Evolutionary conservation across 1,139 yeast species (phyloP), one percentile per base, ranked within the genome.

Genomic region (Spencermartinsiella ligniputridi): DNA sequence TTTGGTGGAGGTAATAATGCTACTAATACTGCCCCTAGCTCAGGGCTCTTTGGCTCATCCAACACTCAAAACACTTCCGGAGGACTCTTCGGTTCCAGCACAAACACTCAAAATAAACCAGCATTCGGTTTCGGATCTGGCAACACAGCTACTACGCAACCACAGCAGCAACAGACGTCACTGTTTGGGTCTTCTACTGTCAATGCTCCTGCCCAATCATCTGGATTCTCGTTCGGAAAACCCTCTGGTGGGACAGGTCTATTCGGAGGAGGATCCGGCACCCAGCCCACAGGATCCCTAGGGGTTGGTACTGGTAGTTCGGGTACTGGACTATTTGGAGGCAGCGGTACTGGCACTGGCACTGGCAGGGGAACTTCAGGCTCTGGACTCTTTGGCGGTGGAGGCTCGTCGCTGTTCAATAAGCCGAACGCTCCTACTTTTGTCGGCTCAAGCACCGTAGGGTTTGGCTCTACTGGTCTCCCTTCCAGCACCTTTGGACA

Each of bases 1-100:
- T 42, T 42, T 32, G 46, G 46, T 8, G 17, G 35, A 4, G 24
- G 19, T 4, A 11, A 37, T 16, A 39, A 30, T 35, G 38, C 53
- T n/a, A 33, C 62, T 21, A 45, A 37, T 32, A 52, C 57, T 27
- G n/a, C n/a, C n/a, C n/a, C n/a, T n/a, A 50, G 57, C 6, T 52
- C 56, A 24, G 58, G 58, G 19, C 52, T 61, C 29, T 70, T 70
- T 56, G 74, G 74, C 2, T 2, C 34, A 17, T 5, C 18, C 5
- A 12, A 16, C 53, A 68, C 66, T 27, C 50, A 51, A 42, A 45
- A 40, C 49, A 48, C 49, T 30, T 44, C 45, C 13, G 46, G 53
- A 27, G 55, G 58, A 12, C 42, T 58, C 20, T 59, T 61, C 48
- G 42, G 40, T n/a, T 38, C 41, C 21, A 19, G 17, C 8, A 39